Base-by-base conservation (phyloP, 192 early-diverging fungal genomes). In the Coemansia guatemalensis region DNA sequence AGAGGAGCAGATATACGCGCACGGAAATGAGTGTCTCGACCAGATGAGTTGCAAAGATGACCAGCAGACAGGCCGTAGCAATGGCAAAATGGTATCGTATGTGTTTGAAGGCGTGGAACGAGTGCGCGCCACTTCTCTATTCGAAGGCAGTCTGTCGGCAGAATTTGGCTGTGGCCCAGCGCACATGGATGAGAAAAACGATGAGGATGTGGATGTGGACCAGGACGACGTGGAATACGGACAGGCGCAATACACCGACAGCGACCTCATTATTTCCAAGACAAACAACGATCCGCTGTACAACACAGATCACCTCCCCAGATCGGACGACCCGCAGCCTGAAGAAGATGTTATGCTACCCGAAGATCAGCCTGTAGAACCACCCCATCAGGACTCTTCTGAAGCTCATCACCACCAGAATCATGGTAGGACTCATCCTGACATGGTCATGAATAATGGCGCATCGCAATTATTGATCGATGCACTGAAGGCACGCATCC, bases 181-280 rank as follows among this genome's bases (percentile, higher is more conserved):
- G 23, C 60, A 56, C 18, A 76, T 80, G 24, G 75, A 88, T 56
- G 73, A 82, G 23, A 89, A 90, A 57, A 82, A 85, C 12, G 92
- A 94, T 49, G 90, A 89, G 49, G 92, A 94, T 60, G 65, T 94
- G 20, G 89, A 93, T 73, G 87, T 95, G 18, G 93, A 95, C 54
- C 87, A 94, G 35, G 92, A 87, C 58, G 87, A 85, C 27, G 81
- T 82, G 14, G 73, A 84, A 33, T 95, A 85, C 71, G 94, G 94
- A 1, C 68, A 74, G 4, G 66, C 86, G 7, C 94, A 95, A 67
- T 95, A 86, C 66, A 72, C 82, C 12, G 89, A 95, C 56, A 66
- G 74, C 6, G 90, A 92, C 56, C 74, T 93, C n/a, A 67, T 83
- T 44, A 47, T 26, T 20, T 2, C 22, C 75, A 79, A 47, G 67